phyloP scores from a whole-genome alignment of 1,284 basidiomycete genomes.

The Leccinum huronense region DNA sequence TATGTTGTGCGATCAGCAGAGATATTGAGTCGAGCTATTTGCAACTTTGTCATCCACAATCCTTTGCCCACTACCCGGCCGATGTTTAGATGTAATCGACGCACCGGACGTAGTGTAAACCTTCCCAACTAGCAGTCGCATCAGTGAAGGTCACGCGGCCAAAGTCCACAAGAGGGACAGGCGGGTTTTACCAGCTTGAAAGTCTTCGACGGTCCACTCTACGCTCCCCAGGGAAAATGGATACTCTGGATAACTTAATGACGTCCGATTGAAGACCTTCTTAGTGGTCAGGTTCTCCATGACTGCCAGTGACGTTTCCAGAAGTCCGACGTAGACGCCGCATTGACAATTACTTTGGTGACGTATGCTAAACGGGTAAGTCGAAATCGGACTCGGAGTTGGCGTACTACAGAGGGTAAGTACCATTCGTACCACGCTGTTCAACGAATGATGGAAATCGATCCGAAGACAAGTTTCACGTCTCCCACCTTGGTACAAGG shows the following conservation, averaged over 20 bases:
- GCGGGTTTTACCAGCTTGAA: background rate
- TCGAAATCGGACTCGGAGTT: background rate
- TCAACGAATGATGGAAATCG: conserved; percentile 2
- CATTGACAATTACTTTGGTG: conserved; percentile 20
- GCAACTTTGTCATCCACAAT: background rate
- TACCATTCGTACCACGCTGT: conserved; percentile 27
- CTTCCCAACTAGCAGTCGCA: conserved; percentile 13
- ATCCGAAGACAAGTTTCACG: background rate
- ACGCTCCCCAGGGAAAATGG: conserved; percentile 24
- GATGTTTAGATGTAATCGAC: conserved; percentile 10
- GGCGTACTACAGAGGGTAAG: conserved; percentile 2
- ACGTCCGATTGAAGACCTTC: conserved; percentile 5
- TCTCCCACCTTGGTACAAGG: conserved; percentile 19
- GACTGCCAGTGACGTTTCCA: conserved; percentile 10
- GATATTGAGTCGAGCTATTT: background rate
- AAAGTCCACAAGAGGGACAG: conserved; percentile 20
- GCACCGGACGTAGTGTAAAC: conserved; percentile 18
- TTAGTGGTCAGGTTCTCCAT: conserved; percentile 23
- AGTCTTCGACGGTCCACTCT: conserved; percentile 31
- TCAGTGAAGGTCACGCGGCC: conserved; percentile 20
- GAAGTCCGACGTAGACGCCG: conserved; percentile 18
- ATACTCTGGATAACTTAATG: conserved; percentile 12
- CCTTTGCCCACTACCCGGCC: background rate
- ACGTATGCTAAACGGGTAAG: conserved; percentile 15
- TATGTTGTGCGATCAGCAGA: background rate